A percentile compares a stretch with the other conserved stretches of the same genome.
These are phyloP conservation scores for Trichoderma parareesei DNA, from an alignment of 495 filamentous ascomycete species.

Conservation along the genomic window DNA sequence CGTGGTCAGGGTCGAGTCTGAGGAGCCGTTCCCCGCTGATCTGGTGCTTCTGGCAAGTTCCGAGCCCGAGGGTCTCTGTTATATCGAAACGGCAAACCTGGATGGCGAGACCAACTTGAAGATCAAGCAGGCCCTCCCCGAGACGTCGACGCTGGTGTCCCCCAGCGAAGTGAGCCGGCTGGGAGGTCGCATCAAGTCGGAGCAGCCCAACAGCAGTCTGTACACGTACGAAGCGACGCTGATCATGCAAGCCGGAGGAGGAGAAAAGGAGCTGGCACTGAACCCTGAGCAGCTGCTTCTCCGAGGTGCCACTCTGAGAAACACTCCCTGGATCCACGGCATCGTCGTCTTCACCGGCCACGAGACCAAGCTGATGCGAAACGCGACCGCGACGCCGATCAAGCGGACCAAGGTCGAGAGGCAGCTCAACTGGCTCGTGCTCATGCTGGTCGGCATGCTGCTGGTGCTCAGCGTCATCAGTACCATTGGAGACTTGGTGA, in stretches of 20 bases:
- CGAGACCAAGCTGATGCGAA: slow-evolving; percentile 98
- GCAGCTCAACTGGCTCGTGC: slow-evolving; percentile 85
- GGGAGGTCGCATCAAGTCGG: slow-evolving; percentile 79
- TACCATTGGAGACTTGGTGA: slow-evolving; percentile 83
- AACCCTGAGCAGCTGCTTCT: slow-evolving; percentile 64
- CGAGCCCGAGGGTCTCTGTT: slow-evolving; percentile 95
- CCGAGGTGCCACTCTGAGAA: slow-evolving; percentile 87
- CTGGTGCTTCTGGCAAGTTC: slow-evolving; percentile 87
- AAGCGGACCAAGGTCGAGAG: slow-evolving; percentile 93
- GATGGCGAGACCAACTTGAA: slow-evolving; percentile 99
- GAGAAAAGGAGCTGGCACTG: slow-evolving; percentile 86
- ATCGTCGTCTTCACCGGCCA: slow-evolving; percentile 97
- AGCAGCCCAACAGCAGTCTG: slow-evolving; percentile 96
- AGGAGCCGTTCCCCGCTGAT: slow-evolving; percentile 94
- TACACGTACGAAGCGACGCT: slow-evolving; percentile 98
- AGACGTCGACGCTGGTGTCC: slow-evolving; percentile 82
- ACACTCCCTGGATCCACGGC: slow-evolving; percentile 97
- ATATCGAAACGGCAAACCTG: slow-evolving; percentile 97
- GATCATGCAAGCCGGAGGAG: slow-evolving; percentile 85
- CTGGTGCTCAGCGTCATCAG: slow-evolving; percentile 77
- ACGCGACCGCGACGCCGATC: slow-evolving; percentile 94
- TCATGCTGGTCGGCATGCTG: slow-evolving; percentile 81
- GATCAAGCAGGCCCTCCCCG: slow-evolving; percentile 96
- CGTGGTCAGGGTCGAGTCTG: slow-evolving; percentile 88
- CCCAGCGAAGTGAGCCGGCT: slow-evolving; percentile 78